phyloP scores from a whole-genome alignment of 2,329 filamentous ascomycete genomes.

The Colletotrichum falcatum region DNA sequence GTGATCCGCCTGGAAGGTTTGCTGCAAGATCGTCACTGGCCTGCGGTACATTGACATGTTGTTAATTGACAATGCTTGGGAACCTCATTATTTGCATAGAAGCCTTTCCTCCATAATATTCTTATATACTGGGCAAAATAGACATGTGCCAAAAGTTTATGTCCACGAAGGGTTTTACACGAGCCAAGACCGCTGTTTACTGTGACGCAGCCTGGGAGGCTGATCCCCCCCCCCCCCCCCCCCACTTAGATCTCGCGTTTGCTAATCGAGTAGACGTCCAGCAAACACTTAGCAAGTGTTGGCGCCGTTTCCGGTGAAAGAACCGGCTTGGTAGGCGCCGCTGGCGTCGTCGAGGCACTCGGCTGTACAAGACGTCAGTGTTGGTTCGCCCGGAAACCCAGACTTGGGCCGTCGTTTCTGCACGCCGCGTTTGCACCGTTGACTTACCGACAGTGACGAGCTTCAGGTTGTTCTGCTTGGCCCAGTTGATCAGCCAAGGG shows the following conservation, averaged over 20 bases:
- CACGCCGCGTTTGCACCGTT: no score
- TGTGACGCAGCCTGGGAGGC: neutral
- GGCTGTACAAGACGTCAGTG: no score
- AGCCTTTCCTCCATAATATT: neutral
- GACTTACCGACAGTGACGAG: conserved; percentile 63
- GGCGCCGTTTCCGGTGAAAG: conserved; percentile 50
- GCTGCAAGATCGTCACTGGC: neutral
- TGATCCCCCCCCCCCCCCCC: no score
- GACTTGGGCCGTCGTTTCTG: neutral
- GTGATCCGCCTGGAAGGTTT: neutral
- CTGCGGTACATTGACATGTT: neutral
- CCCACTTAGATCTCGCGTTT: accelerated
- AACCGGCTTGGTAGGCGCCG: conserved; percentile 56
- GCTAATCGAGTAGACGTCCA: neutral
- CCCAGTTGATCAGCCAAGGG: conserved; percentile 64
- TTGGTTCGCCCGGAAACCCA: no score
- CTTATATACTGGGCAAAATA: neutral
- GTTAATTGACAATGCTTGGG: neutral
- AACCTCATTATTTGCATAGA: neutral
- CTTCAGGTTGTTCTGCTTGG: conserved; percentile 59
- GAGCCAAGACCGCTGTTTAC: neutral
- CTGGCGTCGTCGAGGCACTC: conserved; percentile 57
- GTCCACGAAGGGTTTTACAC: neutral
- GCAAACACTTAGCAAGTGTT: neutral
- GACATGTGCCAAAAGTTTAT: neutral